phyloP scores from a whole-genome alignment of 257 asterid genomes.

The Phtheirospermum japonicum region DNA sequence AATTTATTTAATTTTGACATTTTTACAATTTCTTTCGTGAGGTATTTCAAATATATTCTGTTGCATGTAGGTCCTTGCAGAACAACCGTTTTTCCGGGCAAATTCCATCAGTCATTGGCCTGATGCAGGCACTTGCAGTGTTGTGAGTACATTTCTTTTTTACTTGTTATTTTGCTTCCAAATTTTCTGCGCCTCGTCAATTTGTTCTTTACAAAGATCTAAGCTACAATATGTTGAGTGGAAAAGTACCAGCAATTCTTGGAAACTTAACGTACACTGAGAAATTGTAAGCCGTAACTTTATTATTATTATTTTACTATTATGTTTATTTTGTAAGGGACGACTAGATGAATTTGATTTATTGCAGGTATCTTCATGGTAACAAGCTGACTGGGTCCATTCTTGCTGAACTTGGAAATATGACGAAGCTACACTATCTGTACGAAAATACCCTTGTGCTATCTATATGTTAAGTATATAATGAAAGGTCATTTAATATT shows the following conservation, averaged over 20 bases:
- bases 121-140: conserved; percentile 99
- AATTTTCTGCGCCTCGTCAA: background rate
- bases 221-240: conserved; percentile 83
- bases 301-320: no score
- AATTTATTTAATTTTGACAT: no score
- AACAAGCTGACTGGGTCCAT: conserved; percentile 85
- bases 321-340: background rate
- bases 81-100: conserved; percentile 67
- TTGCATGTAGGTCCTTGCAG: conserved; percentile 41
- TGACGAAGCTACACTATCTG: conserved; percentile 95
- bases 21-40: no score
- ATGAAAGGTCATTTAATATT: background rate
- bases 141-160: conserved; percentile 50
- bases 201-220: conserved; percentile 54
- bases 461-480: background rate
- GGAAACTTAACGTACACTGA: conserved; percentile 93
- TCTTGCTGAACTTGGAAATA: conserved; percentile 93
- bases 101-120: conserved; percentile 90
- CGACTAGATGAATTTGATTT: background rate
- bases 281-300: conserved; percentile 59
- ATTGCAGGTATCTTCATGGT: conserved; percentile 78
- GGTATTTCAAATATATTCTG: background rate
- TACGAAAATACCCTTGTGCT: conserved; percentile 23
- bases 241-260: conserved; percentile 81
- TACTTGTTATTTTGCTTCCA: background rate